phyloP scores from a whole-genome alignment of 108 stramenopile species.

The Thalassiosira profunda region DNA sequence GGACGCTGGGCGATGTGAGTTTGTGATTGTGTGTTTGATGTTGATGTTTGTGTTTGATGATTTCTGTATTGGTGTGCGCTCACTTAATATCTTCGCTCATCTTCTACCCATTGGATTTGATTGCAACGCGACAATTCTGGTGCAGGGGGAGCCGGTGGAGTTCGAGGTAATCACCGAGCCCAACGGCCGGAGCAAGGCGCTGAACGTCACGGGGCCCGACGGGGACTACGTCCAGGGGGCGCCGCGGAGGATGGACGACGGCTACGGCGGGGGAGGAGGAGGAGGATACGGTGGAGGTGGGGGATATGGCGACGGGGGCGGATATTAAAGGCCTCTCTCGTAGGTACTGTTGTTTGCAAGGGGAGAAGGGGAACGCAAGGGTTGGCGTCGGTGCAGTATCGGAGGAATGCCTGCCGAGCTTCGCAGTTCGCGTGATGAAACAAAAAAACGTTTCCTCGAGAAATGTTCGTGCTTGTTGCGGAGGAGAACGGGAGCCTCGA shows the following conservation, averaged over 20 bases:
- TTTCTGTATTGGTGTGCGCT: background rate
- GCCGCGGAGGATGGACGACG: constrained; percentile 14
- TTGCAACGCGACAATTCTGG: constrained; percentile 6
- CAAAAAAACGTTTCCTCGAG: too few relatives aligned
- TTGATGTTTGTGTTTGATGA: background rate
- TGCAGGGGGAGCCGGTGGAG: constrained; percentile 60
- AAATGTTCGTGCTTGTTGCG: too few relatives aligned
- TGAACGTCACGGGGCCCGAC: constrained; percentile 63
- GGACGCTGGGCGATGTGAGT: constrained; percentile 54
- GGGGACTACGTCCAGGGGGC: constrained; percentile 59
- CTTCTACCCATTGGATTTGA: background rate
- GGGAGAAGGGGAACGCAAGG: too few relatives aligned
- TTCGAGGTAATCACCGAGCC: constrained; percentile 55
- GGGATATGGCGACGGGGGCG: too few relatives aligned
- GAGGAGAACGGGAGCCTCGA: too few relatives aligned
- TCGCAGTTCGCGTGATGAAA: too few relatives aligned
- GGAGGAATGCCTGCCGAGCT: too few relatives aligned
- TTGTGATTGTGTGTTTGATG: background rate
- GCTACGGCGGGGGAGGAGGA: too few relatives aligned
- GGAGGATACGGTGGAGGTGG: too few relatives aligned
- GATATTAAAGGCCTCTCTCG: too few relatives aligned
- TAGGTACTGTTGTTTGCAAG: too few relatives aligned
- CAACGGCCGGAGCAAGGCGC: constrained; percentile 51
- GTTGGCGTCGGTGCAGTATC: too few relatives aligned
- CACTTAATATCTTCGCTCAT: background rate